Percentiles rank a stretch among this genome's conserved stretches.
Evolutionary conservation across 345 rosid species (phyloP).

Genomic region (Citrus hindsii): DNA sequence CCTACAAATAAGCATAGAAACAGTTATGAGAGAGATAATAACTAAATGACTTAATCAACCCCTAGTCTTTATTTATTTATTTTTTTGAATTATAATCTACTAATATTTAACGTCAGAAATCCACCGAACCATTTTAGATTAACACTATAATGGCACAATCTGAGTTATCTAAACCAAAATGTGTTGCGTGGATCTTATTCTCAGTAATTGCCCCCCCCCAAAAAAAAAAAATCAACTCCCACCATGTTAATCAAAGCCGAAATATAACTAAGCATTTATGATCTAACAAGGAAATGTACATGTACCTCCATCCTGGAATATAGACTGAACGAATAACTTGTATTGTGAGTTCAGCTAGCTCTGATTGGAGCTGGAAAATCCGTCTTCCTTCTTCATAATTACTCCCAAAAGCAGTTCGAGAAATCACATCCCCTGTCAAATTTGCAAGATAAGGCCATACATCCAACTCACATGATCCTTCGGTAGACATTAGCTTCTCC

Average conservation of each 20-base stretch:
- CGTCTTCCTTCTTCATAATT: constrained; percentile 35
- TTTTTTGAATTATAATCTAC: too few relatives aligned
- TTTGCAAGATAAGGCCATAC: constrained; percentile 13
- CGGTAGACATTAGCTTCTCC: constrained; percentile 19
- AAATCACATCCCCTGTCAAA: constrained; percentile 38
- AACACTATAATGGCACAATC: too few relatives aligned
- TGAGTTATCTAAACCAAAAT: too few relatives aligned
- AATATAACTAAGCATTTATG: too few relatives aligned
- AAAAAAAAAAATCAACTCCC: too few relatives aligned
- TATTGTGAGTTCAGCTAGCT: constrained; percentile 15
- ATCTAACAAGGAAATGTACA: background rate
- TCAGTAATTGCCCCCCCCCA: too few relatives aligned
- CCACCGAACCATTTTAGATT: too few relatives aligned
- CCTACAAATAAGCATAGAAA: constrained; percentile 19
- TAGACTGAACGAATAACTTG: constrained; percentile 16
- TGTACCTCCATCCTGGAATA: constrained; percentile 35
- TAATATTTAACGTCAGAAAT: too few relatives aligned
- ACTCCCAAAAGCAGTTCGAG: constrained; percentile 44
- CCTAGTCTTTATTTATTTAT: too few relatives aligned
- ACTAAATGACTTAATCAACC: too few relatives aligned
- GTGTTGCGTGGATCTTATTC: too few relatives aligned
- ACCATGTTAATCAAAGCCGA: too few relatives aligned
- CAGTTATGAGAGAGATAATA: background rate
- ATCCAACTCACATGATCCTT: constrained; percentile 29
- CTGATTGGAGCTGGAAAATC: constrained; percentile 31